Conservation (phyloP, 176 grass and related monocot genomes). For the Hsuehochloa calcarea region DNA sequence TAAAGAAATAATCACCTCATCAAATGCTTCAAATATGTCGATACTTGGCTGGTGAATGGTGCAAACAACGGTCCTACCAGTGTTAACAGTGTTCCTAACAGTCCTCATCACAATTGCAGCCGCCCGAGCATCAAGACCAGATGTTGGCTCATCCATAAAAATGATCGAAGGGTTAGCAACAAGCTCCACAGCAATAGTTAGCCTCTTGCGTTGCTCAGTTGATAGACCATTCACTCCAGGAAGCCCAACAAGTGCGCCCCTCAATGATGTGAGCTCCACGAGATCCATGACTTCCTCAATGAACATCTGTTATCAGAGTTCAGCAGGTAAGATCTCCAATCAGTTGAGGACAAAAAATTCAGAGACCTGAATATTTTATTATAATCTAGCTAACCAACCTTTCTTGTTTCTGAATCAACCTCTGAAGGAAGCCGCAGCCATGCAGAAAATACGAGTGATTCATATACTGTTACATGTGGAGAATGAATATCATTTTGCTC, state of each 20-base stretch:
- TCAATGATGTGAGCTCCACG: constrained; percentile 73
- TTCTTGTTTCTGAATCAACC: constrained; percentile 52
- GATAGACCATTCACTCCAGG: constrained; percentile 84
- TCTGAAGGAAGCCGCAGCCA: constrained; percentile 72
- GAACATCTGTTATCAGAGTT: constrained; percentile 63
- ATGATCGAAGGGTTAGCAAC: constrained; percentile 90
- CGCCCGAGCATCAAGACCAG: constrained; percentile 85
- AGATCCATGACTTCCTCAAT: constrained; percentile 93
- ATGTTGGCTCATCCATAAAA: constrained; percentile 98
- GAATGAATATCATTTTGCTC: constrained; percentile 97
- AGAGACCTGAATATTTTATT: constrained; percentile 10
- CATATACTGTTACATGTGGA: constrained; percentile 77
- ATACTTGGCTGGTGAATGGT: constrained; percentile 99
- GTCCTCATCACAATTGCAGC: constrained; percentile 96
- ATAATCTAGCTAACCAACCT: constrained; percentile 53
- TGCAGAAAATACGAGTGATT: constrained; percentile 84
- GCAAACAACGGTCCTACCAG: constrained; percentile 87
- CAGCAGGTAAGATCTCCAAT: constrained; percentile 21
- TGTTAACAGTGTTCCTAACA: constrained; percentile 84
- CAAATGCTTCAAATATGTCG: constrained; percentile 96
- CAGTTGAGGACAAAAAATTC: constrained; percentile 22
- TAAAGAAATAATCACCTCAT: constrained; percentile 61
- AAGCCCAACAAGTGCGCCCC: constrained; percentile 77
- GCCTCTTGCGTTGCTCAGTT: constrained; percentile 87
- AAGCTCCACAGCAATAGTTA: constrained; percentile 92